Base-by-base conservation (phyloP, 2,329 filamentous ascomycete genomes). In the Lachnellula arida region DNA sequence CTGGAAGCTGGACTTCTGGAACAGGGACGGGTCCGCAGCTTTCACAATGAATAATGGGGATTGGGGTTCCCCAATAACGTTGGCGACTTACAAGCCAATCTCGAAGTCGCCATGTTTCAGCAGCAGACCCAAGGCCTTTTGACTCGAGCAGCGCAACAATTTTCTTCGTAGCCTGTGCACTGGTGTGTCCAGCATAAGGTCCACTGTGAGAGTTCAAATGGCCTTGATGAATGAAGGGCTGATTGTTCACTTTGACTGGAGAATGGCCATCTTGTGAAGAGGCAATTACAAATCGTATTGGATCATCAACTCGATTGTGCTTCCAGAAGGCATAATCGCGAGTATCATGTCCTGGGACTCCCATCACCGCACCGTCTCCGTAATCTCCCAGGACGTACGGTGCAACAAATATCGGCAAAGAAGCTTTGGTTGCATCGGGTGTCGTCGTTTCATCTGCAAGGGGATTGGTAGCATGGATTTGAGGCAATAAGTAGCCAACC, bases 21-120 rank as follows among this genome's bases (percentile, higher is more conserved):
- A 96, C 91, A 1, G 90, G 86, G 1, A 95, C 88, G 2, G 87
- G 74, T 7, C 91, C 91, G 70, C 91, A 96, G 6, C 78, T 78
- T 17, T 74, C 70, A 68, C 91, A 96, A 72, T 96, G 90, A 37
- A 96, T 78, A 52, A 96, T 91, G 17, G 91, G 91, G 52, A 96
- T 96, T 0, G 91, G 91, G 0, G 91, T 83, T 14, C 91, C 91
- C 91, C 91, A 96, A 70, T 95, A 96, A 61, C 91, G 79, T 71
- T 96, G 91, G n/a, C 91, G 84, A 69, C 90, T 95, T 65, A 96
- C 87, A 54, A 96, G 76, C 91, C 91, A 96, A 72, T 96, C 91
- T 57, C 90, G 79, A 25, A 96, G 78, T 51, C 88, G 84, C 89
- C 90, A 96, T 59, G 83, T 88, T 57, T 89, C 84, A 8, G 81